phyloP scores from a whole-genome alignment of 345 rosid species.

The Microthlaspi erraticum region DNA sequence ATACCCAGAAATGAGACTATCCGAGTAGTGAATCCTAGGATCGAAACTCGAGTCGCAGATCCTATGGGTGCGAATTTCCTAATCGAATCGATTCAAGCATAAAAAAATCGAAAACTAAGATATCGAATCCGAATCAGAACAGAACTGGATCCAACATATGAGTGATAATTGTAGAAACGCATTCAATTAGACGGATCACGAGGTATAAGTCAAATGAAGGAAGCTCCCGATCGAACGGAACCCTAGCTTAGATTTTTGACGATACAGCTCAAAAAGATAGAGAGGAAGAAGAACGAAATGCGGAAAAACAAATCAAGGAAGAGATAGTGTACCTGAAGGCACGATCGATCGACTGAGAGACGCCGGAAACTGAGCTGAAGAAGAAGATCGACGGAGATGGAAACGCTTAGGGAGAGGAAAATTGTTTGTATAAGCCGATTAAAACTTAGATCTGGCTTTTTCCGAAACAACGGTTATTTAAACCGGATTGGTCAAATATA shows the following conservation, averaged over 20 bases:
- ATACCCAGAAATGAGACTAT: neutral
- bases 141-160: neutral
- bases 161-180: neutral
- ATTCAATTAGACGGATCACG: slow-evolving; percentile 8
- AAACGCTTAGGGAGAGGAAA: neutral
- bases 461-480: neutral
- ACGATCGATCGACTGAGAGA: slow-evolving; percentile 17
- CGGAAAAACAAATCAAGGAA: slow-evolving; percentile 6
- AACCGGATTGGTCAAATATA: slow-evolving; percentile 7
- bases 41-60: slow-evolving; percentile 3
- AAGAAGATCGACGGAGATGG: slow-evolving; percentile 25
- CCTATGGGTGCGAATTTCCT: neutral
- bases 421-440: neutral
- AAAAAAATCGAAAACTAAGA: neutral
- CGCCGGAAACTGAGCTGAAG: slow-evolving; percentile 24
- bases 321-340: slow-evolving; percentile 22
- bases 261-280: neutral
- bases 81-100: slow-evolving; percentile 7
- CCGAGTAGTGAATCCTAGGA: slow-evolving; percentile 3
- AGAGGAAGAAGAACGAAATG: neutral
- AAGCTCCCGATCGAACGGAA: neutral
- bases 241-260: slow-evolving; percentile 32
- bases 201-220: slow-evolving; percentile 21
- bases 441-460: neutral
- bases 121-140: slow-evolving; percentile 3